Percentiles rank a stretch among this genome's conserved stretches.
Evolutionary conservation across 768 basidiomycete species (phyloP).

Genomic region (Termitomyces eurrhizus): DNA sequence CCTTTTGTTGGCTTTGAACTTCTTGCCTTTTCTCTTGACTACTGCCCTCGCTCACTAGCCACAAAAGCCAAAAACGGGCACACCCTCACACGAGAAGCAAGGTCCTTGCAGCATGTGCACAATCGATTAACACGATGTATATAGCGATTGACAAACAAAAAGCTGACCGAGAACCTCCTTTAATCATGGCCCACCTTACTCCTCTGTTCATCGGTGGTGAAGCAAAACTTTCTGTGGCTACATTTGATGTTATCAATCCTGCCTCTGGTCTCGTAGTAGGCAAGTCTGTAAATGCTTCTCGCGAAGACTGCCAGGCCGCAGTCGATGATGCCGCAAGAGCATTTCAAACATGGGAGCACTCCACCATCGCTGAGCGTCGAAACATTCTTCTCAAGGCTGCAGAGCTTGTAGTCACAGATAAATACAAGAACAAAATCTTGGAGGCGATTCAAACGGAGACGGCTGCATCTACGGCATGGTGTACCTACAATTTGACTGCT

Average conservation of each 20-base stretch:
- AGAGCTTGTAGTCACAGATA: conserved; percentile 38
- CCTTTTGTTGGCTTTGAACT: not conserved
- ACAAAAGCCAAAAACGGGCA: not conserved
- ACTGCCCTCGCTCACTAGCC: not conserved
- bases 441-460: conserved; percentile 35
- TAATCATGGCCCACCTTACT: conserved; percentile 24
- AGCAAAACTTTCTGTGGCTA: conserved; percentile 29
- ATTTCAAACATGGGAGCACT: conserved; percentile 45
- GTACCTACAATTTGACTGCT: conserved; percentile 21
- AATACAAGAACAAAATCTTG: conserved; percentile 32
- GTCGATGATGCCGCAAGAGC: conserved; percentile 42
- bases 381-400: conserved; percentile 47
- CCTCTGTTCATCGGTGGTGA: conserved; percentile 40
- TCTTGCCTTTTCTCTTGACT: not conserved
- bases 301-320: conserved; percentile 40
- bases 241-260: conserved; percentile 46
- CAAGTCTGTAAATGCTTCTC: conserved; percentile 40
- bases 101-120: not conserved
- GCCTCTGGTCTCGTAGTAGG: conserved; percentile 39
- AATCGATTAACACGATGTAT: not conserved
- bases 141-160: not conserved
- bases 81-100: not conserved
- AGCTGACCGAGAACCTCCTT: not conserved
- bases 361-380: conserved; percentile 30
- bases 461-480: conserved; percentile 27